Evolutionary conservation across 352 stramenopile species (phyloP).

Genomic region (Globisporangium paddicum): DNA sequence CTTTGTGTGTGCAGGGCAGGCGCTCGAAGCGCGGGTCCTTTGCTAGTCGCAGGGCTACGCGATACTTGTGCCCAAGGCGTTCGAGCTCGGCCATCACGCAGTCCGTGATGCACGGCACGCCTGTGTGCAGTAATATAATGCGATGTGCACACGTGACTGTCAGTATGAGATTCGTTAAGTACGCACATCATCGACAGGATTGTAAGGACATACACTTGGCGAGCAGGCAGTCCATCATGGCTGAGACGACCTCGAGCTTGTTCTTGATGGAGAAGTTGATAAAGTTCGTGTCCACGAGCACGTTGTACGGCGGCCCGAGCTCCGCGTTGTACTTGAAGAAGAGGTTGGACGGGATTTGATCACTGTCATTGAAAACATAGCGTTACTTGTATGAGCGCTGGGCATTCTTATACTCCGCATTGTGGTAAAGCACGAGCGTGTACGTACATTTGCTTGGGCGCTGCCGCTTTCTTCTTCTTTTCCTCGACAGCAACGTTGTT

Average conservation of each 20-base stretch:
- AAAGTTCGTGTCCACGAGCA: slow-evolving; percentile 99
- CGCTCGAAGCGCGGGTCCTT: slow-evolving; percentile 99
- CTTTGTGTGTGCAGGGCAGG: slow-evolving; percentile 97
- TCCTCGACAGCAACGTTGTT: slow-evolving; percentile 71
- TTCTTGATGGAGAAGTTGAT: slow-evolving; percentile 99
- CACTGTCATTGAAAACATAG: slow-evolving; percentile 32
- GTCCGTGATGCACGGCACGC: slow-evolving; percentile 97
- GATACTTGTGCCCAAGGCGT: slow-evolving; percentile 99
- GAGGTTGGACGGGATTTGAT: slow-evolving; percentile 96
- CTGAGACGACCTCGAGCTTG: slow-evolving; percentile 97
- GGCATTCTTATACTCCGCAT: background rate
- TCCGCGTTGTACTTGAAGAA: slow-evolving; percentile 99
- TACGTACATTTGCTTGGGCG: slow-evolving; percentile 91
- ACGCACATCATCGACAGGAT: background rate
- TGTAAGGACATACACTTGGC: slow-evolving; percentile 92
- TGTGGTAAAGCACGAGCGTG: background rate
- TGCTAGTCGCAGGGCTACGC: slow-evolving; percentile 74
- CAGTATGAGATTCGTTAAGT: background rate
- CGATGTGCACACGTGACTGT: background rate
- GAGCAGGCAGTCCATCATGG: slow-evolving; percentile 99
- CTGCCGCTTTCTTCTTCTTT: slow-evolving; percentile 88
- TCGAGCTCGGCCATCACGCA: slow-evolving; percentile 99
- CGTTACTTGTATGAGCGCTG: background rate
- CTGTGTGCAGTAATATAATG: slow-evolving; percentile 16
- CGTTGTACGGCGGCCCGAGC: slow-evolving; percentile 97